phyloP scores from a whole-genome alignment of 163 green algal genomes.

The Chlamydomonas reinhardtii region DNA sequence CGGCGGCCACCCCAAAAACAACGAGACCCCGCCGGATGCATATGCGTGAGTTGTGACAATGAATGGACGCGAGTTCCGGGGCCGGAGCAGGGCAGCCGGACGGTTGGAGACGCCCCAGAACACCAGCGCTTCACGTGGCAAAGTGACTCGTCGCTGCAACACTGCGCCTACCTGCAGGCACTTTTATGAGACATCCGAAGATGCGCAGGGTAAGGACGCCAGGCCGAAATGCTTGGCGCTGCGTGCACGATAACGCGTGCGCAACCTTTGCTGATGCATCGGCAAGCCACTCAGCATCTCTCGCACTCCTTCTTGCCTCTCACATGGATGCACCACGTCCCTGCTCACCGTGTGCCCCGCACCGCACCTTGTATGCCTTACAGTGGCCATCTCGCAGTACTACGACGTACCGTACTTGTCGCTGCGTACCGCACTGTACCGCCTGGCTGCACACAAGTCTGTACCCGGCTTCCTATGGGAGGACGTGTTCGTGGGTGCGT shows the following conservation, averaged over 20 bases:
- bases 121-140: neutral
- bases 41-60: neutral
- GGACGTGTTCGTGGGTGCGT: slow-evolving; percentile 28
- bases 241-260: too few relatives aligned
- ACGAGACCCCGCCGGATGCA: neutral
- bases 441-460: slow-evolving; percentile 12
- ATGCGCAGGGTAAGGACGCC: slow-evolving; percentile 1
- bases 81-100: too few relatives aligned
- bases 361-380: too few relatives aligned
- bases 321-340: neutral
- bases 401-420: slow-evolving; percentile 50
- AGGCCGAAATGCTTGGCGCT: too few relatives aligned
- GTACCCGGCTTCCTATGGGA: slow-evolving; percentile 21
- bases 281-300: too few relatives aligned
- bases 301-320: neutral
- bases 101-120: neutral
- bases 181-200: slow-evolving; percentile 30
- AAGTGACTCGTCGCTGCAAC: too few relatives aligned
- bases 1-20: slow-evolving; percentile 10
- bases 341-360: too few relatives aligned
- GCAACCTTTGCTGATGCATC: too few relatives aligned
- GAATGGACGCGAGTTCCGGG: too few relatives aligned
- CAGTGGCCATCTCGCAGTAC: slow-evolving; percentile 39
- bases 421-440: slow-evolving; percentile 42
- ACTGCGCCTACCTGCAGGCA: neutral